Conservation (phyloP, 352 stramenopile species). For the Phytophthora tentaculata region DNA sequence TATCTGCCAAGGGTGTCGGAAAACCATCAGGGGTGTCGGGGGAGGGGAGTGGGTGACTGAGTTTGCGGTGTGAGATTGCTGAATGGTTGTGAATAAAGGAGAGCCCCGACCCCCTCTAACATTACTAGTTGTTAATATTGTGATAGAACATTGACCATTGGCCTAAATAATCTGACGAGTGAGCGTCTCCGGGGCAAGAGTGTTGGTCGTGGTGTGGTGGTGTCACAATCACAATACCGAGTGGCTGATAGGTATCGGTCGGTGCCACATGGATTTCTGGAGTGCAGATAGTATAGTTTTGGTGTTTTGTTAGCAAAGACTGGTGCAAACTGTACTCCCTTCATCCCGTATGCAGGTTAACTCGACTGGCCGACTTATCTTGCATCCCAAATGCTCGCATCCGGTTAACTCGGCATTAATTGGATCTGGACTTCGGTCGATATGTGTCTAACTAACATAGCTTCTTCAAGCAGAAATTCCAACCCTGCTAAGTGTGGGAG, state of each 20-base stretch:
- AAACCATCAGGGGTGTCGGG: background rate
- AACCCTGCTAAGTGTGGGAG: too few relatives aligned
- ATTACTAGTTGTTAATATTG: background rate
- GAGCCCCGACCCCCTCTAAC: background rate
- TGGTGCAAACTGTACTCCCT: conserved; percentile 1
- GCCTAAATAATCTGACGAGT: background rate
- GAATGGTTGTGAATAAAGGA: background rate
- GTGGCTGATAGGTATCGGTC: background rate
- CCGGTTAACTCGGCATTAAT: too few relatives aligned
- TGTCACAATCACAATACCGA: background rate
- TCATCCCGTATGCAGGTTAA: too few relatives aligned
- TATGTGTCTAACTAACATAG: too few relatives aligned
- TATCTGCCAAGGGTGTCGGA: background rate
- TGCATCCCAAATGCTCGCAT: too few relatives aligned
- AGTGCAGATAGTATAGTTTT: background rate
- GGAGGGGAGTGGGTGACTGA: background rate
- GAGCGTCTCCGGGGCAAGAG: background rate
- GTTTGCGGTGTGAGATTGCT: background rate
- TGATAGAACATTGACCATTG: background rate
- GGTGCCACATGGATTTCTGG: background rate
- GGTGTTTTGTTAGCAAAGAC: background rate
- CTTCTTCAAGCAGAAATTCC: too few relatives aligned
- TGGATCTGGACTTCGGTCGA: too few relatives aligned
- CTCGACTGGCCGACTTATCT: too few relatives aligned
- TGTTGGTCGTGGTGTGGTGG: background rate